Evolutionary conservation across 345 rosid genomes (phyloP).

Genomic region (Citrus australasica): DNA sequence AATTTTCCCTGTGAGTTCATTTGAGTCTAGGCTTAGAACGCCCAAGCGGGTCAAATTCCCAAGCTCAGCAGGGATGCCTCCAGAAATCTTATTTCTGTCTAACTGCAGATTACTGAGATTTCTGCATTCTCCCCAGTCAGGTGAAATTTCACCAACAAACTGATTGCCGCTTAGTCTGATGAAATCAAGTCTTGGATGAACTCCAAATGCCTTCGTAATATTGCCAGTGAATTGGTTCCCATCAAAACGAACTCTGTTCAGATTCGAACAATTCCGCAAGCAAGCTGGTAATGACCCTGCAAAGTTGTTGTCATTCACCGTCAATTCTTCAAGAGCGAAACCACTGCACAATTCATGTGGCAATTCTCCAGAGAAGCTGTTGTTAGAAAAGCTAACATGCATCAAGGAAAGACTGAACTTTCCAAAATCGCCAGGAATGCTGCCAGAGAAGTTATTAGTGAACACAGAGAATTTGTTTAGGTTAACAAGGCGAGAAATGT

Average conservation of each 20-base stretch:
- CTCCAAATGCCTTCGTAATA: slow-evolving; percentile 53
- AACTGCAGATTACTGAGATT: slow-evolving; percentile 50
- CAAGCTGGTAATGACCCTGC: slow-evolving; percentile 56
- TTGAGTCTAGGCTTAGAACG: slow-evolving; percentile 37
- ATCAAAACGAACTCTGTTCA: slow-evolving; percentile 40
- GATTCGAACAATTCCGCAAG: slow-evolving; percentile 45
- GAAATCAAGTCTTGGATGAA: slow-evolving; percentile 38
- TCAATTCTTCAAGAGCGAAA: slow-evolving; percentile 24
- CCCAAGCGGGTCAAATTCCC: slow-evolving; percentile 39
- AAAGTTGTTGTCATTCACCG: slow-evolving; percentile 45
- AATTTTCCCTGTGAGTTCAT: slow-evolving; percentile 46
- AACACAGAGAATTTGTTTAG: slow-evolving; percentile 31
- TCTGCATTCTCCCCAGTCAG: slow-evolving; percentile 57
- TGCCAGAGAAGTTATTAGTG: slow-evolving; percentile 52
- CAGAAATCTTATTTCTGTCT: slow-evolving; percentile 51
- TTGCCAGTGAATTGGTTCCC: slow-evolving; percentile 50
- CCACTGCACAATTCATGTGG: slow-evolving; percentile 56
- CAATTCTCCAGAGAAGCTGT: slow-evolving; percentile 58
- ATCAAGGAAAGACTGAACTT: slow-evolving; percentile 36
- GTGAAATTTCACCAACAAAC: slow-evolving; percentile 48
- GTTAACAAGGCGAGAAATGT: slow-evolving; percentile 41
- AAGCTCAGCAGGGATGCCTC: slow-evolving; percentile 51
- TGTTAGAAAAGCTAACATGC: slow-evolving; percentile 49
- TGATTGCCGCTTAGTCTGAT: slow-evolving; percentile 42
- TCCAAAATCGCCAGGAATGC: slow-evolving; percentile 50